Base-by-base conservation (phyloP, 768 basidiomycete genomes). In the Boletellus emodensis region DNA sequence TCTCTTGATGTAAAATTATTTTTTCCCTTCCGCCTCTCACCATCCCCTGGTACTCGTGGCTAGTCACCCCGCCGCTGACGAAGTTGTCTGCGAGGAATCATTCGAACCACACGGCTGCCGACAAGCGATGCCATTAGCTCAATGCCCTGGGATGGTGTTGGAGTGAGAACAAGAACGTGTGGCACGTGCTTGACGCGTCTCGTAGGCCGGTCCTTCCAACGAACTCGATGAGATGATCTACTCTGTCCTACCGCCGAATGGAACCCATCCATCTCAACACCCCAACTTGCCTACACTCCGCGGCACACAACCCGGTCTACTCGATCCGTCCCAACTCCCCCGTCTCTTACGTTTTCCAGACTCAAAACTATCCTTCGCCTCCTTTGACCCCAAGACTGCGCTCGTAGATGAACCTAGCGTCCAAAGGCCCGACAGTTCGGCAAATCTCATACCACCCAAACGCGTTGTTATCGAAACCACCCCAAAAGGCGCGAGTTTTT, bases 381-480 rank as follows among this genome's bases (percentile, higher is more conserved):
- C 76, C n/a, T 89, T 87, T 52, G 80, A 90, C 61, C 84, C 87
- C 5, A 74, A 74, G 46, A 77, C 82, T 22, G 89, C 86, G 0
- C 71, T 76, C n/a, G 66, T 71, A 13, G 72, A 68, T 33, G 58
- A 70, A 3, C 63, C 72, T 15, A 71, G 72, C 48, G 24, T 72
- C 17, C 71, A 63, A 30, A 77, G 70, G 43, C 70, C 75, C 43
- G 76, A 72, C 22, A 61, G 74, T 11, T 70, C 75, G 34, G 74
- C 76, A n/a, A 74, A 76, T 35, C 69, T 74, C 1, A 73, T 74
- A 42, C 72, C 80, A 6, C 80, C 84, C 1, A 86, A 83, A 64
- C 85, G 89, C 46, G 73, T 91, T 59, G 85, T 90, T 2, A 73
- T 90, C 32, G 89, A 91, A 69, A 81, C 75, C 8, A 70, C 75